A percentile compares a stretch with the other conserved stretches of the same genome.
phyloP scores from a whole-genome alignment of 2,329 filamentous ascomycete genomes.

The Zelopaecilomyces penicillatus region DNA sequence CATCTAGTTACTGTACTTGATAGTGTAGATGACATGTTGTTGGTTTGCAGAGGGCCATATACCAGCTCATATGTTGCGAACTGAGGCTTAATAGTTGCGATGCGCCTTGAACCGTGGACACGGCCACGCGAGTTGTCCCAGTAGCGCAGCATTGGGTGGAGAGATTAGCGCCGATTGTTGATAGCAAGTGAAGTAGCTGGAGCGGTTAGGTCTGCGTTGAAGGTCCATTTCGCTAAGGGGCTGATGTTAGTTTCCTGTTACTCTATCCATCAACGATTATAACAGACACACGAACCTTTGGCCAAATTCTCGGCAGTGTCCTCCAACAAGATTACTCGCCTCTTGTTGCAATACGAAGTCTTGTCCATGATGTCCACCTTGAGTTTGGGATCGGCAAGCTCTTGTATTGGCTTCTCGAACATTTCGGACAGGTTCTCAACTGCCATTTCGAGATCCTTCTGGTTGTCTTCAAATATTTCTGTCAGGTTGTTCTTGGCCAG shows the following conservation, averaged over 20 bases:
- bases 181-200: constrained; percentile 5
- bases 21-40: too few species aligned
- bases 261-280: constrained; percentile 21
- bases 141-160: neutral
- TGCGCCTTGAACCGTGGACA: too few species aligned
- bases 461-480: constrained; percentile 97
- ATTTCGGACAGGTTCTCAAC: constrained; percentile 97
- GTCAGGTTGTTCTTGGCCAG: constrained; percentile 92
- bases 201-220: constrained; percentile 23
- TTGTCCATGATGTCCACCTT: constrained; percentile 99
- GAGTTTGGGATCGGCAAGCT: constrained; percentile 76
- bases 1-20: too few species aligned
- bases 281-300: constrained; percentile 50
- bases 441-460: constrained; percentile 94
- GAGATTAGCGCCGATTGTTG: constrained; percentile 4
- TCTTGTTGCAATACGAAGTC: constrained; percentile 91
- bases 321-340: constrained; percentile 79
- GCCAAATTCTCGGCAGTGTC: constrained; percentile 91
- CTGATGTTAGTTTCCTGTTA: constrained; percentile 15
- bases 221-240: constrained; percentile 36
- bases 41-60: too few species aligned
- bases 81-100: too few species aligned
- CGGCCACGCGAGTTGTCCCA: too few species aligned
- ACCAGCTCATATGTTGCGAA: too few species aligned
- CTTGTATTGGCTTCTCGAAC: constrained; percentile 94